Evolutionary conservation across 768 basidiomycete species (phyloP), one percentile per base, ranked within the genome.

Genomic region (Sutorius australiensis): DNA sequence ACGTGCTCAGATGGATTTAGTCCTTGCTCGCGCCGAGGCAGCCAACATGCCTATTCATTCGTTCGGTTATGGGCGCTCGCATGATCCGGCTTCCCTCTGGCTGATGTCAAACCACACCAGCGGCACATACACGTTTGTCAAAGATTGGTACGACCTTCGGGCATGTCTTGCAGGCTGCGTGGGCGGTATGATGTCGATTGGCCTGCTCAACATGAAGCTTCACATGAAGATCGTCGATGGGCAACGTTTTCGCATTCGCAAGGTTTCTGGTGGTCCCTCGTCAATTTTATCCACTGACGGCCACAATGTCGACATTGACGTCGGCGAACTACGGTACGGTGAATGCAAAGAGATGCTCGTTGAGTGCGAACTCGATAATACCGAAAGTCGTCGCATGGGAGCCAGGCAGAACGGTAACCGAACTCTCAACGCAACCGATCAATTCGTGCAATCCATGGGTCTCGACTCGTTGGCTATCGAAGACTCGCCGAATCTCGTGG

Each of bases 11-110:
- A 98, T 99, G 93, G 97, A 99, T 68, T 80, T 99, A 14, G 95
- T 98, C 14, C 87, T 98, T 43, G 95, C 95, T 40, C 87, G 97
- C 34, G 89, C 94, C 2, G 97, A 99, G 65, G 95, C 97, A 12
- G 97, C 92, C 30, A 93, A 93, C 67, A 84, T 97, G 24, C 95
- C 97, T 5, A 97, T 99, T 50, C 95, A 99, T 69, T 89, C 95
- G 3, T 88, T 99, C 59, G 97, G 97, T 47, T 99, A 95, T 64
- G 95, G 95, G 27, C 89, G 92, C 54, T 90, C 92, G 14, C 97
- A 98, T 66, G 97, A 98, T 69, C 97, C 97, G 16, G 92, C 92
- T 13, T 95, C 94, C 7, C 81, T 99, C 32, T 98, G 97, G 97
- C 84, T 98, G 42, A 95, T 99, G 80, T 98, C 95, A 10, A 98